Conservation (phyloP, 305 asterid species). For the Solanum hybrid region DNA sequence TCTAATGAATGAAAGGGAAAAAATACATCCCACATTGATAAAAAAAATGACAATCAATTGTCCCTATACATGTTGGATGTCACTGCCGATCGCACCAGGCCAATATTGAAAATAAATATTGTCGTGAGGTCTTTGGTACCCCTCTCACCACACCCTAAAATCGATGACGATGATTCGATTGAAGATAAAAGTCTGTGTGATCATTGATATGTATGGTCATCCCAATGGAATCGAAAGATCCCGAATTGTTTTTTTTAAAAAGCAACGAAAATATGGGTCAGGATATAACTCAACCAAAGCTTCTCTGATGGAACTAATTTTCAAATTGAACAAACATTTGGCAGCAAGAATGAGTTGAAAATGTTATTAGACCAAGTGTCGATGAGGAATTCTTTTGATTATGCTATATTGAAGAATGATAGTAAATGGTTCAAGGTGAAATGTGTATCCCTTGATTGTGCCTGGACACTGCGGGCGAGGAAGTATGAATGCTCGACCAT, state of each 20-base stretch:
- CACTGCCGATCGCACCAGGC: background rate
- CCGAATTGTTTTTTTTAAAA: background rate
- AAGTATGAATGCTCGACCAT: no score
- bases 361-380: no score
- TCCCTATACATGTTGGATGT: background rate
- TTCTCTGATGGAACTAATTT: no score
- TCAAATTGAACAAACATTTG: no score
- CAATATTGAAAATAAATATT: no score
- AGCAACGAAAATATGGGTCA: no score
- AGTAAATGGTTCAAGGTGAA: no score
- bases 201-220: background rate
- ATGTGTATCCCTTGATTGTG: no score
- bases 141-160: background rate
- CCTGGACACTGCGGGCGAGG: no score
- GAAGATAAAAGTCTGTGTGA: background rate
- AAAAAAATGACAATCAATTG: background rate
- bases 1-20: background rate
- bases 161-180: background rate
- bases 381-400: no score
- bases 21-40: background rate
- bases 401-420: no score
- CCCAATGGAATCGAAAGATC: background rate
- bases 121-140: background rate
- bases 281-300: background rate
- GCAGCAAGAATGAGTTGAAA: no score